Base-by-base conservation (phyloP, 495 filamentous ascomycete species). In the Oidiodendron maius region DNA sequence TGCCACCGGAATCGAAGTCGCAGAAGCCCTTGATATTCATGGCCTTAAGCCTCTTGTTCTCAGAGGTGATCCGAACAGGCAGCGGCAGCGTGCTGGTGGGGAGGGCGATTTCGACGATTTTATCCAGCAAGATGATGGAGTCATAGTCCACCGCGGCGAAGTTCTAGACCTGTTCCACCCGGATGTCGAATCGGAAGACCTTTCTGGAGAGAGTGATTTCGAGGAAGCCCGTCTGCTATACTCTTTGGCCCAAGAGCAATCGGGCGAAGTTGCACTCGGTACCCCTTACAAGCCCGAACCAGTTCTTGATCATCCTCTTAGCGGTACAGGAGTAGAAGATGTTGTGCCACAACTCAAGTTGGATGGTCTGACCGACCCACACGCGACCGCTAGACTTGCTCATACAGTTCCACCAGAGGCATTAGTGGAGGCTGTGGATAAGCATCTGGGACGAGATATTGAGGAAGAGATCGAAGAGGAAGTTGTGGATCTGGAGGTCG, bases 1-100 rank as follows among this genome's bases (percentile, higher is more conserved):
- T 51, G 91, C 86, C 17, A 71, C 67, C 18, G 57, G 55, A 2
- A 49, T 50, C 20, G 50, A 52, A 24, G 13, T 25, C 4, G 38
- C 10, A 13, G 53, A 56, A n/a, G 50, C 46, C 13, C 12, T 52
- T 3, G 46, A 53, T 4, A 50, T 51, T n/a, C 34, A 48, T 17
- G 44, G 35, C 18, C 34, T 53, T 13, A 15, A 37, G 13, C 38
- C 44, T 20, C 23, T 55, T 4, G 24, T 40, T 24, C 21, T 46
- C 39, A 55, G 40, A 30, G 44, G 32, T 11, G 43, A 44, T 4
- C 20, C 18, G 5, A n/a, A 42, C 11, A 24, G 42, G 4, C n/a
- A 42, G 1, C 54, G 45, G 2, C 53, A 49, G 39, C 18, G 40
- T 9, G 43, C 18, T 28, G 40, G 22, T 6, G 49, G 44, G 16